Base-by-base conservation (phyloP, 2,329 filamentous ascomycete species). In the Chalaropsis ovoidea region DNA sequence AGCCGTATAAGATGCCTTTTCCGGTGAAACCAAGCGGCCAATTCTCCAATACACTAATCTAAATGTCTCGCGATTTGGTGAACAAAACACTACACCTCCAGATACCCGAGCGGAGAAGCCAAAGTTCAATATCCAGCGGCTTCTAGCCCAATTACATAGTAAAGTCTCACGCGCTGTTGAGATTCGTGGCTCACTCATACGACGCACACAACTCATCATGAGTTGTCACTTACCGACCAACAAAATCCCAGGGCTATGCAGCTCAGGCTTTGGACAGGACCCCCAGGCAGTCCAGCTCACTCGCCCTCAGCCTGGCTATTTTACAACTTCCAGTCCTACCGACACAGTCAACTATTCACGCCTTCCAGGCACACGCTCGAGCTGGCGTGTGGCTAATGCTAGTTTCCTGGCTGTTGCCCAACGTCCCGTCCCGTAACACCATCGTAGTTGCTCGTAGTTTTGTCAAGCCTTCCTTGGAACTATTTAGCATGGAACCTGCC, bases 151-250 rank as follows among this genome's bases (percentile, higher is more conserved):
- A 31, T 31, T 31, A 31, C 31, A 31, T 31, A 31, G 31, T 56
- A 27, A 22, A 56, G 13, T 31, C 52, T 56, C 52, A 56, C 7
- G 52, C 52, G n/a, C 27, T 27, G 27, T 56, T 56, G 22, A 56
- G 27, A 35, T 56, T 56, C 52, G 52, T 56, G 52, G 52, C 52
- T 56, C 52, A 56, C 24, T 56, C 24, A 56, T 56, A 56, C 52
- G 52, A 56, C 42, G 42, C 52, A 35, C 52, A 56, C 52, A 56
- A 31, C 52, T 56, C 52, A 56, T 56, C 52, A 56, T 56, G 52
- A 56, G 52, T 35, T 56, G 52, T 56, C 52, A 17, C 27, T n/a
- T 56, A 15, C 11, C 31, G 52, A n/a, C 52, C 52, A 56, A 19
- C 52, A 31, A 7, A 49, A 49, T 24, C 7, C 6, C 47, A 11